These are phyloP conservation scores for Cercospora sp. DNA, from an alignment of 2,329 filamentous ascomycete genomes.

Conservation along the genomic window DNA sequence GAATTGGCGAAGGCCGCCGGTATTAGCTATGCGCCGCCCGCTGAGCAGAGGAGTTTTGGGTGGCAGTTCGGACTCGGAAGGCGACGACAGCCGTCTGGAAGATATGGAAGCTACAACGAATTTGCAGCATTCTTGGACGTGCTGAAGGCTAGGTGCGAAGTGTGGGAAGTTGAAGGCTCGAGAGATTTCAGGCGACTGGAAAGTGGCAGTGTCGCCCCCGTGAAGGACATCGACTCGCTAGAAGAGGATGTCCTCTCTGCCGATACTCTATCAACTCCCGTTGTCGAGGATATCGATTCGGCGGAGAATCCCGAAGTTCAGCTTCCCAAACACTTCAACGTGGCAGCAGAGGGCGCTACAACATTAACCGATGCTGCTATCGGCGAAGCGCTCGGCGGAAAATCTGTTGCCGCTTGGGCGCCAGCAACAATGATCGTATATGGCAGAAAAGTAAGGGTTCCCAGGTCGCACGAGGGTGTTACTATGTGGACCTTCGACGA, in stretches of 20 bases:
- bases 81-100: constrained; percentile 44
- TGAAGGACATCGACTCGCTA: constrained; percentile 21
- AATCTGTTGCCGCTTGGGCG: constrained; percentile 42
- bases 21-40: constrained; percentile 62
- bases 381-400: constrained; percentile 16
- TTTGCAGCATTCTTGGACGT: constrained; percentile 76
- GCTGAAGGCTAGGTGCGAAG: constrained; percentile 73
- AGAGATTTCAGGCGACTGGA: constrained; percentile 68
- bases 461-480: constrained; percentile 57
- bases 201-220: constrained; percentile 36
- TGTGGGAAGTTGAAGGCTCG: constrained; percentile 79
- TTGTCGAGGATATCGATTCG: constrained; percentile 5
- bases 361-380: constrained; percentile 25
- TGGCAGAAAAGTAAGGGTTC: constrained; percentile 62
- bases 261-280: neutral
- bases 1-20: constrained; percentile 75
- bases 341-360: constrained; percentile 12
- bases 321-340: constrained; percentile 26
- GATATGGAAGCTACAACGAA: constrained; percentile 65
- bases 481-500: constrained; percentile 67
- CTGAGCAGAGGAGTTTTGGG: constrained; percentile 48
- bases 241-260: constrained; percentile 18
- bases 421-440: constrained; percentile 57
- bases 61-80: constrained; percentile 40
- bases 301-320: constrained; percentile 1